Evolutionary conservation across 148 eudicot genomes (phyloP), one percentile per base, ranked within the genome.

Genomic region (Vaccinium darrowii): DNA sequence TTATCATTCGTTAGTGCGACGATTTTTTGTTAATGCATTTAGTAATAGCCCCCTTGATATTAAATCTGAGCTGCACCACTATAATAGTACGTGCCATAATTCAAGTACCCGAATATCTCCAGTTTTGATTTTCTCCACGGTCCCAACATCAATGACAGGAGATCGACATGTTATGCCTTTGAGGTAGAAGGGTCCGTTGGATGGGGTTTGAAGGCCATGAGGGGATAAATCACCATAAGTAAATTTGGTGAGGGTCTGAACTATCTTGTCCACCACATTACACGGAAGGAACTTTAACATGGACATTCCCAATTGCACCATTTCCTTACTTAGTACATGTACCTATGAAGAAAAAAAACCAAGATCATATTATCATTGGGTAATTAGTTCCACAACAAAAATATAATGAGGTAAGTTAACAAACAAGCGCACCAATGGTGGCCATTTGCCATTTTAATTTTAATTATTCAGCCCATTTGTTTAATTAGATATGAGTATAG

Each of bases 141-240:
- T 83, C 13, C 91, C 92, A 23, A 91, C 92, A 63, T 91, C 89
- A 33, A 91, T 88, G 18, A 89, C 83, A 0, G 92, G 91, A 25
- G 90, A 88, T 60, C 79, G 58, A 13, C 91, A 89, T 0, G 50
- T 81, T 7, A 39, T 27, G 27, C 15, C 18, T 79, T 91, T 91
- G 30, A 27, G 27, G 27, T 27, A 76, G 60, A 89, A 91, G 0
- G 91, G 90, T 6, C 92, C 92, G 36, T 88, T 30, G 1, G 52
- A 12, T 8, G 92, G 91, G 25, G 87, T 85, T 81, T 60, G 73
- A 36, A 91, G 81, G 3, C 92, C 90, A 53, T 77, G 84, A 7
- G 43, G 33, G 18, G 73, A 2, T 7, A 86, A 56, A 62, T 86
- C 81, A 75, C 92, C 92, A 60, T 85, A 80, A 12, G 33, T 56